Evolutionary conservation across 2,329 filamentous ascomycete genomes (phyloP), one percentile per base, ranked within the genome.

Genomic region (Trichoderma sp.): DNA sequence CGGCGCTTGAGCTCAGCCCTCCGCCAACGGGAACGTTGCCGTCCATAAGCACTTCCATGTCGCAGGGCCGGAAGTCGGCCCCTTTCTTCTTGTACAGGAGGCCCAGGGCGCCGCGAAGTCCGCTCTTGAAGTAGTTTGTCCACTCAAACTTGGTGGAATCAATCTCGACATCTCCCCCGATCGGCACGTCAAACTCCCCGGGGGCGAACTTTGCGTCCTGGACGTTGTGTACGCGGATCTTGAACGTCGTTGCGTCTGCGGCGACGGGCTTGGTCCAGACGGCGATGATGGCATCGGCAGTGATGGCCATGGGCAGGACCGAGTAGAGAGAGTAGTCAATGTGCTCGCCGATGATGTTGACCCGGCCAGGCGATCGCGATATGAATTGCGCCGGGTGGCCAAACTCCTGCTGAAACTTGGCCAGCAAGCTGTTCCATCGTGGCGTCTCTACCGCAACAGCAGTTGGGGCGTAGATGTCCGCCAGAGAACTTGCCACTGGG

Each of bases 331-430:
- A 97, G 82, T 99, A 99, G 83, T 99, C 95, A 75, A 99, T 97
- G 82, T 99, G 95, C 85, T 99, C 95, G 79, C 95, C 95, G 77
- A 99, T 97, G 76, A 99, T 95, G 82, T 98, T 98, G 72, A 99
- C 95, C 72, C 95, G 88, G 69, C 95, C 95, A 1, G 95, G 95
- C 66, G 94, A 97, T 70, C 95, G 90, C 10, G 94, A 88, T 22
- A 98, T 88, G 75, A 97, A 97, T 68, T 91, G 86, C 45, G 94
- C 89, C 17, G 84, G 81, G 61, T 87, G 84, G 72, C 88, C 89
- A 80, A 94, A 97, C 50, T 81, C 82, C 68, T 85, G 80, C 72
- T 89, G 83, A 80, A 98, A 98, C 72, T 85, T 85, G 61, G 86
- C 81, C 50, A 94, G 82, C 52, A 98, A 85, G 52, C 81, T 83